Base-by-base conservation (phyloP, 345 rosid genomes). In the Populus simonii region DNA sequence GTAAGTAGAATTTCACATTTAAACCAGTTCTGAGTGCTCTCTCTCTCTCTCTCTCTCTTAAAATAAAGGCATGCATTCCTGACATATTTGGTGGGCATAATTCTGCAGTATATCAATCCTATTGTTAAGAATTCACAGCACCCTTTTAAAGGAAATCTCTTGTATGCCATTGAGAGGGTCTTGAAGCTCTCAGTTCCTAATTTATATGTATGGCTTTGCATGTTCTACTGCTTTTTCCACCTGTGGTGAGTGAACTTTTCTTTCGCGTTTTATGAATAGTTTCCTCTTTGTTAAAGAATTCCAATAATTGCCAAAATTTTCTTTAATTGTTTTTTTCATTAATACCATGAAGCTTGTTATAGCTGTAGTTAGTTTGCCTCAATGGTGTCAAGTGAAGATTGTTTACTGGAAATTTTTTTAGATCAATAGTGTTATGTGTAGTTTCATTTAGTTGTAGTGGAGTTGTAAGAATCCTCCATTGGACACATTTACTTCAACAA, bases 191-290 rank as follows among this genome's bases (percentile, higher is more conserved):
- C 99, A 20, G 93, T 96, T 81, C 99, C 98, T 66, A 91, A 83
- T 79, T 83, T 93, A 82, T 96, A 96, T 33, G 99, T 96, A 75
- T 96, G 99, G 98, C 99, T 96, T 76, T 93, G 98, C 91, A 90
- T 91, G 99, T 96, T 92, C 92, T 93, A 96, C 89, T 92, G 97
- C 88, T 89, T 94, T 78, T 96, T 96, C 85, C 98, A 96, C 81
- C 93, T 93, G 74, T 93, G 99, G 99, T 96, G 86, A 77, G 88
- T 73, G 17, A 18, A 22, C 55, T 22, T 53, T 18, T 45, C 15
- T 65, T 43, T 38, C 38, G 9, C 16, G 4, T 49, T 20, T 68
- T 29, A 7, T 67, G 16, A n/a, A 51, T 17, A 27, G 7, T 15
- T n/a, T 53, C 25, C 59, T 59, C 53, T 36, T 43, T 51, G 16